Base-by-base conservation (phyloP, 805 yeast species). In the Yamadazyma nakazawae region DNA sequence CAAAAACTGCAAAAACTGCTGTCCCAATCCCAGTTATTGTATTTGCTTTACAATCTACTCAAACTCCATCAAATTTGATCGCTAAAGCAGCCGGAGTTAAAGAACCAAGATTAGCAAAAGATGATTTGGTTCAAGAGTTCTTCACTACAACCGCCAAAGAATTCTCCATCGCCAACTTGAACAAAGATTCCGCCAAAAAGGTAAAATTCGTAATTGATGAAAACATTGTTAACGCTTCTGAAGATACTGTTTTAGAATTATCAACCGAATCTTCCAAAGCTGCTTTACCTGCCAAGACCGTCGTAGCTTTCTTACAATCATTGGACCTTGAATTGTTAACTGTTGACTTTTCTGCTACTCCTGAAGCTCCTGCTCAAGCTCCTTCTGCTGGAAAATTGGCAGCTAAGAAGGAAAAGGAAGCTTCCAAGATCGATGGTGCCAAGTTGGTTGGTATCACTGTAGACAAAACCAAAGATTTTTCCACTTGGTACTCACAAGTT, bases 401-500 rank as follows among this genome's bases (percentile, higher is more conserved):
- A 9, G 44, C 55, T 39, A 70, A 68, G 54, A 61, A 62, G 52
- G 73, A 69, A 43, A 72, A 72, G 51, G 66, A 59, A 40, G 68
- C 68, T 13, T 85, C 87, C 43, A 79, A 80, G 53, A 41, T 67
- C 85, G 56, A 90, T 82, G 96, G 88, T 62, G 94, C 96, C 42
- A 90, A 92, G 61, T 73, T 91, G 60, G 88, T 94, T 57, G 99
- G 99, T 69, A 92, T 94, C 66, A 94, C 98, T 39, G 96, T 87
- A 43, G 96, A 89, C 69, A 94, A 94, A 72, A 80, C 82, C 53
- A 76, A 81, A 60, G 99, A 94, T 66, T 94, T 94, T 76, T 83
- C 99, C 52, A 82, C 90, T 44, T 94, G 99, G 99, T 94, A 94
- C 75, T 91, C 91, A 60, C 99, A 94, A 75, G 85, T 95, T 49